Evolutionary conservation across 1,284 basidiomycete genomes (phyloP).

Genomic region (Austropuccinia psidii): DNA sequence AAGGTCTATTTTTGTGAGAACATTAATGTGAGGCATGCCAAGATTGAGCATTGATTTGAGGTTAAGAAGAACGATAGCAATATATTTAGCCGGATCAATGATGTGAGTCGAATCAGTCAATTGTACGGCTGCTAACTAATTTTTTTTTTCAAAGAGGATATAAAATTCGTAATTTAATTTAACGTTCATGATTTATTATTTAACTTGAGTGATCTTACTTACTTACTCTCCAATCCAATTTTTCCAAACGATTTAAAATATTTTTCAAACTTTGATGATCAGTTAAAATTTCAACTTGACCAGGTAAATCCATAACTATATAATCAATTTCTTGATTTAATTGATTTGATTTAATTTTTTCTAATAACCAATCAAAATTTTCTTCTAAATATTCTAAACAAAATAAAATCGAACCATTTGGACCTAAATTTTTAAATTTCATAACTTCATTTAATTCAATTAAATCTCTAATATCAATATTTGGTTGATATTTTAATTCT

Average conservation of each 20-base stretch:
- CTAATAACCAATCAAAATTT: slow-evolving; percentile 89
- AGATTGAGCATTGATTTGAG: slow-evolving; percentile 96
- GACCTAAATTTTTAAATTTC: slow-evolving; percentile 75
- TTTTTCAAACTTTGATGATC: slow-evolving; percentile 82
- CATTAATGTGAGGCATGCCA: slow-evolving; percentile 94
- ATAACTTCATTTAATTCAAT: slow-evolving; percentile 85
- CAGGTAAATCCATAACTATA: slow-evolving; percentile 90
- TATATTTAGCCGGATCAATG: slow-evolving; percentile 89
- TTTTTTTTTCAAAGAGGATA: too few relatives aligned
- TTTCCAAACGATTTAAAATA: slow-evolving; percentile 64
- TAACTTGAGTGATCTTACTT: not conserved
- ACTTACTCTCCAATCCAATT: slow-evolving; percentile 71
- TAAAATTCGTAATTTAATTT: not conserved
- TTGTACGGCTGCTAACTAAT: slow-evolving; percentile 82
- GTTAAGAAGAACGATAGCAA: slow-evolving; percentile 82
- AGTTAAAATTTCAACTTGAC: slow-evolving; percentile 94
- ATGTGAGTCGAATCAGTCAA: slow-evolving; percentile 95
- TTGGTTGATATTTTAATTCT: slow-evolving; percentile 78
- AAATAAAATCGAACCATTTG: slow-evolving; percentile 94
- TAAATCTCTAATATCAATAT: slow-evolving; percentile 73
- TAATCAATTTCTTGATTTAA: slow-evolving; percentile 60
- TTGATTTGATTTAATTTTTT: slow-evolving; percentile 35
- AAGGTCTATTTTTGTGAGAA: slow-evolving; percentile 90
- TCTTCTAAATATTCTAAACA: slow-evolving; percentile 95
- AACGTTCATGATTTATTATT: too few relatives aligned